Percentiles rank a stretch among this genome's conserved stretches.
These are phyloP conservation scores for Chaetomiaceae sp. DNA, from an alignment of 2,329 filamentous ascomycete species.

Conservation along the genomic window DNA sequence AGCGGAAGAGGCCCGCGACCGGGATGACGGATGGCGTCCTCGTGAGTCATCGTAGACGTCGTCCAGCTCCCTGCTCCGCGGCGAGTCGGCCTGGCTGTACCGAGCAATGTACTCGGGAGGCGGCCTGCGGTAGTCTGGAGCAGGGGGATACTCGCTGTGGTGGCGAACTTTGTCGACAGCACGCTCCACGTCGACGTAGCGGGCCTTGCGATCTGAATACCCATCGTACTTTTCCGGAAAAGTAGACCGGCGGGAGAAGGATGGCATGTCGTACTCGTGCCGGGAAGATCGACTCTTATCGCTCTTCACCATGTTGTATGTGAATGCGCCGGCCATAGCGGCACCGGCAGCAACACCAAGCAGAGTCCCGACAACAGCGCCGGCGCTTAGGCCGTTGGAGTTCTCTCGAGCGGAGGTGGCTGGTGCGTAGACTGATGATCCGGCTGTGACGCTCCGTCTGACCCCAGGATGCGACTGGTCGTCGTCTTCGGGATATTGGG, in stretches of 20 bases:
- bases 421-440: conserved; percentile 27
- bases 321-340: conserved; percentile 62
- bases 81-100: conserved; percentile 33
- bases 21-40: conserved; percentile 39
- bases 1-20: conserved; percentile 31
- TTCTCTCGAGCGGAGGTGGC: conserved; percentile 34
- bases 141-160: conserved; percentile 32
- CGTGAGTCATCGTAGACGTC: conserved; percentile 39
- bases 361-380: conserved; percentile 68
- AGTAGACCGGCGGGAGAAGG: conserved; percentile 43
- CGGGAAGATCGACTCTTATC: conserved; percentile 43
- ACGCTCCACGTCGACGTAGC: conserved; percentile 37
- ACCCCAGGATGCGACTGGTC: conserved; percentile 13
- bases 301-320: conserved; percentile 67
- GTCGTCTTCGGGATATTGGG: conserved; percentile 33
- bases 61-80: conserved; percentile 32
- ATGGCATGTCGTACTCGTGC: conserved; percentile 39
- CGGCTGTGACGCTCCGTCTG: conserved; percentile 30
- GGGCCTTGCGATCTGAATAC: conserved; percentile 32
- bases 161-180: conserved; percentile 38
- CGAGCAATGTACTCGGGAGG: conserved; percentile 36
- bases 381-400: conserved; percentile 47
- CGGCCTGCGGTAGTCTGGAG: conserved; percentile 34
- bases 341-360: conserved; percentile 61
- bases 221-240: conserved; percentile 36